phyloP scores from a whole-genome alignment of 192 early-diverging fungal genomes.

The Linderina pennispora region DNA sequence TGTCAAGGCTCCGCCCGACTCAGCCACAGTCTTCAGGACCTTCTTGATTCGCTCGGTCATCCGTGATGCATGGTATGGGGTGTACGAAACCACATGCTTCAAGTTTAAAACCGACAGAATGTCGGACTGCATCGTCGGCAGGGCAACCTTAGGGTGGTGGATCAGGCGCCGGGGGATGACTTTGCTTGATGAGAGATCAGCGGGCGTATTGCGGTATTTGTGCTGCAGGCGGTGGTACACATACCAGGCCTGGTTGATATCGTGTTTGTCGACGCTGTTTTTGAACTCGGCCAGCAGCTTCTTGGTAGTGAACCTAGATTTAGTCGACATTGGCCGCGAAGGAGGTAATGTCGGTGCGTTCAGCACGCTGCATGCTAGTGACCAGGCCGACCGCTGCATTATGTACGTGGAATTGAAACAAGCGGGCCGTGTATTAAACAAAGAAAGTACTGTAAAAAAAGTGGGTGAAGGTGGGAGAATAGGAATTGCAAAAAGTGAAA shows the following conservation, averaged over 20 bases:
- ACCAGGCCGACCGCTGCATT: too few species aligned
- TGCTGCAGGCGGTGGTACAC: slow-evolving; percentile 2
- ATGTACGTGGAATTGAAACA: too few species aligned
- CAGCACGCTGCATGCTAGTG: too few species aligned
- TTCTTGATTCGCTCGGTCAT: not conserved
- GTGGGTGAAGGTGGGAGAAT: too few species aligned
- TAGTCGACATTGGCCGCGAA: too few species aligned
- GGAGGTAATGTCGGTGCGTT: too few species aligned
- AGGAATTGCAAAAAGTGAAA: too few species aligned
- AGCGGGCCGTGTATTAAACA: too few species aligned
- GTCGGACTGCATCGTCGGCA: not conserved
- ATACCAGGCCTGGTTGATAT: slow-evolving; percentile 2
- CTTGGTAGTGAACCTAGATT: not conserved
- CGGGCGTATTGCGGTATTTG: not conserved
- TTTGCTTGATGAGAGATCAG: not conserved
- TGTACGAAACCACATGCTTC: not conserved
- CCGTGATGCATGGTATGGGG: not conserved
- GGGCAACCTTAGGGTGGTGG: not conserved
- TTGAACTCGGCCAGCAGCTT: not conserved
- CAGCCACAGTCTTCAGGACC: not conserved
- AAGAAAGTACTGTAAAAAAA: too few species aligned
- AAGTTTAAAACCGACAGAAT: not conserved
- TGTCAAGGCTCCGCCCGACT: not conserved
- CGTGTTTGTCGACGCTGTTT: not conserved
- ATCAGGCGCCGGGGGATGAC: slow-evolving; percentile 1